Percentiles rank a stretch among this genome's conserved stretches.
These are phyloP conservation scores for Chaetomidium leptoderma DNA, from an alignment of 495 filamentous ascomycete species.

Conservation along the genomic window DNA sequence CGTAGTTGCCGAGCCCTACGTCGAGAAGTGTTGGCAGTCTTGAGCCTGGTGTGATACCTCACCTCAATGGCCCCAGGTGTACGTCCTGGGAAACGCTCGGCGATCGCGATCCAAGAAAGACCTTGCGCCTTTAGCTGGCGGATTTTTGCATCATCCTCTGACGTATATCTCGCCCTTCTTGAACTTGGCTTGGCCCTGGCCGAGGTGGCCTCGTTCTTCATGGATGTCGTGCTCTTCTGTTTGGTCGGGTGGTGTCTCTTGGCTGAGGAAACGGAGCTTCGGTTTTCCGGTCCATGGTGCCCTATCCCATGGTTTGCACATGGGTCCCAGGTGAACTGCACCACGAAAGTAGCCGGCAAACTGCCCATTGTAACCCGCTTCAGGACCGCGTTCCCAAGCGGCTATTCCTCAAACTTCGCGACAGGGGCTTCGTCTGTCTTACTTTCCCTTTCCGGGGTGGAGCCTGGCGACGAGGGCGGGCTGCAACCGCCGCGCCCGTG, in stretches of 20 bases:
- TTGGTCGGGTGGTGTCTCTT: neutral
- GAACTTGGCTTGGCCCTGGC: too few species aligned
- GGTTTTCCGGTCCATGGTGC: neutral
- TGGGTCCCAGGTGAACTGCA: slow-evolving; percentile 1
- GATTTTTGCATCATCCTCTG: neutral
- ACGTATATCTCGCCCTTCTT: too few species aligned
- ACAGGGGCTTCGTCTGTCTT: slow-evolving; percentile 9
- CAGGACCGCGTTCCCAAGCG: slow-evolving; percentile 13
- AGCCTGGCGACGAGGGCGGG: neutral
- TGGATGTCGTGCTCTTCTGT: neutral
- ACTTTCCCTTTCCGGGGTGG: slow-evolving; percentile 1
- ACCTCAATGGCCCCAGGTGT: neutral
- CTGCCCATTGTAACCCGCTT: slow-evolving; percentile 14
- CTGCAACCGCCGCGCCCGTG: neutral
- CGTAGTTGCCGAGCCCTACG: neutral
- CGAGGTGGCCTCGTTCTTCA: neutral
- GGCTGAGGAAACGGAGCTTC: neutral
- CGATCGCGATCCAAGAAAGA: neutral
- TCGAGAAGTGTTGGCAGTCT: neutral
- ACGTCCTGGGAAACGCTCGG: neutral
- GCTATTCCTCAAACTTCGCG: slow-evolving; percentile 16
- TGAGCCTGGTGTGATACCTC: neutral
- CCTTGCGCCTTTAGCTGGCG: neutral
- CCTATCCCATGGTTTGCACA: neutral
- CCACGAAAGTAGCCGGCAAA: neutral